Conservation (phyloP, 305 asterid genomes). For the Ilex paraguariensis region DNA sequence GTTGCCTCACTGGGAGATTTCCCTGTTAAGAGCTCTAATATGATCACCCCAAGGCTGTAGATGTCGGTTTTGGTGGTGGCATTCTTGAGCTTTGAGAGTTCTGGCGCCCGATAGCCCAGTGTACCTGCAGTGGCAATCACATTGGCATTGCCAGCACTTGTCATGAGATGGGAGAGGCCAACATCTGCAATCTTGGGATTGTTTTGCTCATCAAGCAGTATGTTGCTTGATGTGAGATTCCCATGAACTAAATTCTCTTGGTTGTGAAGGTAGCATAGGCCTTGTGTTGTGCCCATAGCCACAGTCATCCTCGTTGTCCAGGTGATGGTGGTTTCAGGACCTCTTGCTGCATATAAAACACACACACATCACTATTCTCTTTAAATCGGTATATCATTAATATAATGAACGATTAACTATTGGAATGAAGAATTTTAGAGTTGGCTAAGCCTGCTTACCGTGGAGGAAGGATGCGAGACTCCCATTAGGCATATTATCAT, state of each 20-base stretch:
- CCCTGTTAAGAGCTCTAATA: slow-evolving; percentile 68
- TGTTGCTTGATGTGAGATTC: slow-evolving; percentile 41
- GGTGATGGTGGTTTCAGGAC: slow-evolving; percentile 67
- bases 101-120: slow-evolving; percentile 64
- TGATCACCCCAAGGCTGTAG: slow-evolving; percentile 64
- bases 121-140: slow-evolving; percentile 65
- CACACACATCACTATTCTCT: no score
- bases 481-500: slow-evolving; percentile 37
- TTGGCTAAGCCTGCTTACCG: slow-evolving; percentile 20
- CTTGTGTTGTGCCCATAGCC: slow-evolving; percentile 63
- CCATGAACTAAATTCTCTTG: slow-evolving; percentile 65
- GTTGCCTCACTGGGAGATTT: slow-evolving; percentile 51
- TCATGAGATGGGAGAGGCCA: slow-evolving; percentile 64
- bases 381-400: no score
- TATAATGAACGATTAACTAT: no score
- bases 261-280: slow-evolving; percentile 57
- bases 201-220: slow-evolving; percentile 34
- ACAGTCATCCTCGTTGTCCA: slow-evolving; percentile 77
- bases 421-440: not conserved
- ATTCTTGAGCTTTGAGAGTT: slow-evolving; percentile 53
- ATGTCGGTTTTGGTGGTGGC: slow-evolving; percentile 54
- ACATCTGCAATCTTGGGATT: slow-evolving; percentile 50
- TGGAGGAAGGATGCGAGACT: slow-evolving; percentile 50
- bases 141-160: slow-evolving; percentile 51
- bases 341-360: slow-evolving; percentile 54